Percentiles rank a stretch among this genome's conserved stretches.
Evolutionary conservation across 805 yeast species (phyloP).

Genomic region (Tetrapisispora nanseiensis): DNA sequence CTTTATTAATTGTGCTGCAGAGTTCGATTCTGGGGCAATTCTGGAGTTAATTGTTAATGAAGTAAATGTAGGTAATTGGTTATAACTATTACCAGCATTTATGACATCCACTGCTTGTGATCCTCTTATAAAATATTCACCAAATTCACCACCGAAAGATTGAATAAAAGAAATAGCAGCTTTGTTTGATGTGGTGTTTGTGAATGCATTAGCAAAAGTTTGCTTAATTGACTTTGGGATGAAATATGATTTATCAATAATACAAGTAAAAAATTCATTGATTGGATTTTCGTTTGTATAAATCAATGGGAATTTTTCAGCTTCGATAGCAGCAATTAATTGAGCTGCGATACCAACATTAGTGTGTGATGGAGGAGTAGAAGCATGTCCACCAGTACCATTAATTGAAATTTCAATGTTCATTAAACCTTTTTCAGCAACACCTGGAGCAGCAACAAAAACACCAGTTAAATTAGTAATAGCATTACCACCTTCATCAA

Average conservation of each 20-base stretch:
- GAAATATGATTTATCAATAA: conserved; percentile 39
- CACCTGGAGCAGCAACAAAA: conserved; percentile 43
- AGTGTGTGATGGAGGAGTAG: conserved; percentile 71
- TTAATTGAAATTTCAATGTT: conserved; percentile 41
- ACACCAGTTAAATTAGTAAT: conserved; percentile 34
- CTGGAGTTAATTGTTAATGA: conserved; percentile 52
- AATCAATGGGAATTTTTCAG: conserved; percentile 33
- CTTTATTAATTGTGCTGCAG: conserved; percentile 34
- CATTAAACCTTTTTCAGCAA: conserved; percentile 54
- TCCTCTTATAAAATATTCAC: conserved; percentile 32
- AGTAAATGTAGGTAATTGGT: conserved; percentile 64
- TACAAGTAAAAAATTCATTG: conserved; percentile 46
- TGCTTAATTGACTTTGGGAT: conserved; percentile 15
- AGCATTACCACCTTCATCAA: conserved; percentile 58
- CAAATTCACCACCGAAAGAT: conserved; percentile 22
- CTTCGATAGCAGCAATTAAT: conserved; percentile 46
- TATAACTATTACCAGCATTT: conserved; percentile 63
- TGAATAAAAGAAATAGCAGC: conserved; percentile 1
- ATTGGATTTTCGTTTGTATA: conserved; percentile 50
- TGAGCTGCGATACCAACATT: conserved; percentile 65
- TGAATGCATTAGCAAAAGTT: conserved; percentile 29
- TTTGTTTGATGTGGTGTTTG: conserved; percentile 14
- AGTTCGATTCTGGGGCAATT: conserved; percentile 47
- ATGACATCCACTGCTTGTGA: conserved; percentile 62
- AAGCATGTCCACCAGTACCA: conserved; percentile 74